Evolutionary conservation across 192 early-diverging fungal genomes (phyloP), one percentile per base, ranked within the genome.

Genomic region (Mycoemilia scoparia): DNA sequence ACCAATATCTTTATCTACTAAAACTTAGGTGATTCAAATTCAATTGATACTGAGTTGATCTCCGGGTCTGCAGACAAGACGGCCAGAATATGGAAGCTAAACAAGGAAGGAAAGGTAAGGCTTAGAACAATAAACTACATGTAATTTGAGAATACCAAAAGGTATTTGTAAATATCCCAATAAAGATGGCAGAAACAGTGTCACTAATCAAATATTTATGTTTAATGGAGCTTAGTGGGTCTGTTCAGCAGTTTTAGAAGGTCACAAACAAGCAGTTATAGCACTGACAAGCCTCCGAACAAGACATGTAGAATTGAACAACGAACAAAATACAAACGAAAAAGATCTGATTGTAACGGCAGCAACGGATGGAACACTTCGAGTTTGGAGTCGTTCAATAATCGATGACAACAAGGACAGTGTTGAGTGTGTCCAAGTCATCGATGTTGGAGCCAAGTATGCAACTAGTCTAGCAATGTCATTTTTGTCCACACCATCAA

Each of bases 61-160:
- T 79, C 80, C 10, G 88, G 75, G 9, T 79, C 82, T 2, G 77
- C 78, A 3, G 85, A 88, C 42, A 64, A 64, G 40, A 82, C 83
- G 1, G 72, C 66, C 0, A 67, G 79, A 2, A 49, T 88, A 1
- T 92, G 88, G 88, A 64, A 64, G 41, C 47, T 36, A 9, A 39
- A 23, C 14, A 14, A 29, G 5, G 12, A 21, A 16, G 34, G 36
- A 26, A 28, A 50, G 36, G 40, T 56, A 51, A 15, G 32, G 29
- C 14, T 27, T 22, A 18, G 33, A 21, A n/a, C 33, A 5, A 22
- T 49, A 14, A 24, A 33, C 5, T 18, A n/a, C n/a, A n/a, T n/a
- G n/a, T n/a, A n/a, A n/a, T n/a, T n/a, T n/a, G n/a, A n/a, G n/a
- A n/a, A n/a, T n/a, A n/a, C n/a, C n/a, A n/a, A n/a, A n/a, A n/a